Evolutionary conservation across 352 stramenopile genomes (phyloP), one percentile per base, ranked within the genome.

Genomic region (Albugo laibachii): DNA sequence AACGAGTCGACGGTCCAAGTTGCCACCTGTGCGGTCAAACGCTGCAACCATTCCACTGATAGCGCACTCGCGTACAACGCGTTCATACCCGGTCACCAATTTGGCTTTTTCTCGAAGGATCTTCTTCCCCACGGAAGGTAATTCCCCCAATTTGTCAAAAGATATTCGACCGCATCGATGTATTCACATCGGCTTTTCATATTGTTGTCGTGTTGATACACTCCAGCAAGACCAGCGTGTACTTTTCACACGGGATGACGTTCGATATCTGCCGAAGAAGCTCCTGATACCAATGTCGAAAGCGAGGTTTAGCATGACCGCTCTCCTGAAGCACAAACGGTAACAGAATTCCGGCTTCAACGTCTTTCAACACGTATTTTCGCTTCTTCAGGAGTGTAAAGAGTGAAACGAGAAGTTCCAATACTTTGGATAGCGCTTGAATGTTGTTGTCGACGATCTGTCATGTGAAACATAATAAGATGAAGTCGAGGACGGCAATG

Each of bases 401-500:
- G 12, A 92, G 58, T 43, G 83, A 81, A 5, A 87, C 67, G 11
- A 91, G 48, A 2, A 91, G 62, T 39, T 92, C 74, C 2, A 92
- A 56, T 27, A 92, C 46, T 36, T 88, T 89, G 0, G 70, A 71
- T 13, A 89, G 61, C 0, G 73, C 79, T 55, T 92, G 77, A 14
- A 88, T 76, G 39, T 92, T 92, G 46, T 89, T 89, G 56, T 89
- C 79, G 6, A 89, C 75, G 42, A 89, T 67, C 8, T 76, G 72
- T 12, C 89, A 61, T 5, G 66, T 72, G 20, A 68, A 88, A 76
- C 79, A 89, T 57, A 89, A 89, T 27, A 92, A 59, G 12, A 89
- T 62, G 20, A 83, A 56, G 52, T 92, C 79, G 24, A 92, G 51
- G n/a, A 61, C 69, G 13, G 59, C 53, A 11, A 84, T 50, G 16